phyloP scores from a whole-genome alignment of 208 protist species.

The Strigomonas culicis region DNA sequence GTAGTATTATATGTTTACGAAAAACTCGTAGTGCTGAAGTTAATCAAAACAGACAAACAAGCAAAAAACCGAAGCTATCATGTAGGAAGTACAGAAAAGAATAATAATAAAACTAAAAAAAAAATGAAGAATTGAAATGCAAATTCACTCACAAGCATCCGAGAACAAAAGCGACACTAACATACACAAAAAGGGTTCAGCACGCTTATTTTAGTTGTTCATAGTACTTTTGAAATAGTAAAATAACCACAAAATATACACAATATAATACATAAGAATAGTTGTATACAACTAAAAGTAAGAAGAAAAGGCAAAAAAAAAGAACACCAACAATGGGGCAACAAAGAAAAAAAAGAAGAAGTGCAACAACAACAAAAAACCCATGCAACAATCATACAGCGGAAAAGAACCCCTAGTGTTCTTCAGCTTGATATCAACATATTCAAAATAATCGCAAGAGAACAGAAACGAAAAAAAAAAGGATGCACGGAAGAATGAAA shows the following conservation, averaged over 20 bases:
- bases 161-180: no score
- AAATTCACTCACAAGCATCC: no score
- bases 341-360: background rate
- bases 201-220: no score
- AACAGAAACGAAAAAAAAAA: conserved; percentile 1
- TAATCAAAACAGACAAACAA: background rate
- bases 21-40: no score
- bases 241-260: no score
- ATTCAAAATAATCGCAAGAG: background rate
- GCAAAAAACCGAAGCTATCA: no score
- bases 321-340: background rate
- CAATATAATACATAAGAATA: background rate
- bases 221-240: no score
- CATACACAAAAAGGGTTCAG: no score
- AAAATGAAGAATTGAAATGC: no score
- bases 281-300: background rate
- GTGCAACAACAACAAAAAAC: background rate
- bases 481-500: conserved; percentile 7
- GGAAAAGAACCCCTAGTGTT: background rate
- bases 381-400: background rate
- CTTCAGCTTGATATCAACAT: background rate
- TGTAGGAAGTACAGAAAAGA: no score
- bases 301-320: background rate
- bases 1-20: no score
- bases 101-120: no score